phyloP scores from a whole-genome alignment of 2,329 filamentous ascomycete species.

The Stagonosporopsis rhizophila region DNA sequence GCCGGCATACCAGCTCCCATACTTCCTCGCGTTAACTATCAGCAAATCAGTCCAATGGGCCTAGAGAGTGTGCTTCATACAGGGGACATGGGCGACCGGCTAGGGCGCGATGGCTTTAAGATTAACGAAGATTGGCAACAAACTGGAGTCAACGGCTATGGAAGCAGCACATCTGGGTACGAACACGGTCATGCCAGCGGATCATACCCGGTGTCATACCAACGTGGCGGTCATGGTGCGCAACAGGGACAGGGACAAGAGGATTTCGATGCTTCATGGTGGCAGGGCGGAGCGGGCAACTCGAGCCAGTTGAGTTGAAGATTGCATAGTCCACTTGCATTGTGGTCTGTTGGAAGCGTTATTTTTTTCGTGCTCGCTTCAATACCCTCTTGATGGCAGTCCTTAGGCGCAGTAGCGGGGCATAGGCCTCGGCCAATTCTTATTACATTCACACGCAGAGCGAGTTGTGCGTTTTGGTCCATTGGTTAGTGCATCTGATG shows the following conservation, averaged over 20 bases:
- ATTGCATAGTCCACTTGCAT: background rate
- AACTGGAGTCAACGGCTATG: slow-evolving; percentile 25
- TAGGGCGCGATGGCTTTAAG: slow-evolving; percentile 47
- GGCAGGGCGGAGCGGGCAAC: slow-evolving; percentile 7
- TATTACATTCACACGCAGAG: background rate
- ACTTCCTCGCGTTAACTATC: slow-evolving; percentile 35
- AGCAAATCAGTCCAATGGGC: slow-evolving; percentile 44
- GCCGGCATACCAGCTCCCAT: slow-evolving; percentile 50
- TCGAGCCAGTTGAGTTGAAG: slow-evolving; percentile 11
- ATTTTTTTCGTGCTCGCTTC: slow-evolving; percentile 2
- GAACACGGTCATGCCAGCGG: background rate
- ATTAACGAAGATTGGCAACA: slow-evolving; percentile 36
- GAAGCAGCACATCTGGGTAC: slow-evolving; percentile 1
- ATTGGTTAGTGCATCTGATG: background rate
- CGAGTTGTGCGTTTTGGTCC: background rate
- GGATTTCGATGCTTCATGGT: slow-evolving; percentile 15
- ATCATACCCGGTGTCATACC: slow-evolving; percentile 13
- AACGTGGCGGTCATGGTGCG: slow-evolving; percentile 5
- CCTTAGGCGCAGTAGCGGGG: slow-evolving; percentile 2
- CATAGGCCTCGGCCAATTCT: background rate
- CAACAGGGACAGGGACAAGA: slow-evolving; percentile 11
- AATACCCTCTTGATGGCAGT: slow-evolving; percentile 7
- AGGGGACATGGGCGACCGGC: slow-evolving; percentile 40
- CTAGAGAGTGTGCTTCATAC: slow-evolving; percentile 42
- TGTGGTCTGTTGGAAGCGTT: background rate